A percentile compares a stretch with the other conserved stretches of the same genome.
phyloP scores from a whole-genome alignment of 2,329 filamentous ascomycete species.

The Ophiocordyceps sinensis region DNA sequence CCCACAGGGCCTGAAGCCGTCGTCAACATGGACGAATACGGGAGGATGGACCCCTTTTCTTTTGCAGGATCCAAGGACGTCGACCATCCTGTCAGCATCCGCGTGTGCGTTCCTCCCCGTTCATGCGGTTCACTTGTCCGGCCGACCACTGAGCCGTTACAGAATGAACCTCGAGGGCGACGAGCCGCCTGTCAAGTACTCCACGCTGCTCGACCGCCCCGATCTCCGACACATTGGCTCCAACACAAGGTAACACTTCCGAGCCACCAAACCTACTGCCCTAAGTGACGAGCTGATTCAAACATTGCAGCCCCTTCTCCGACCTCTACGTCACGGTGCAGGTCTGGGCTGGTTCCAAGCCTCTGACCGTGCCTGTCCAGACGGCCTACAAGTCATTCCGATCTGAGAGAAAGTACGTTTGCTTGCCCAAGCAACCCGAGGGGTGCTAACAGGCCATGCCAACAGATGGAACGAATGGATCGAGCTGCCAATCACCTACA shows the following conservation, averaged over 20 bases:
- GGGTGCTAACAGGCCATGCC: slow-evolving; percentile 1
- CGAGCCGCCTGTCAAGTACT: slow-evolving; percentile 30
- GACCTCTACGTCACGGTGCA: slow-evolving; percentile 90
- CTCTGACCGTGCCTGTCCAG: slow-evolving; percentile 79
- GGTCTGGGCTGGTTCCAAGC: slow-evolving; percentile 92
- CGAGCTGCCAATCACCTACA: slow-evolving; percentile 70
- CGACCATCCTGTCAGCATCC: slow-evolving; percentile 54
- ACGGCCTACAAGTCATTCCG: slow-evolving; percentile 90
- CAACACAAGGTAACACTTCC: slow-evolving; percentile 47
- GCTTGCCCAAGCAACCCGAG: background rate
- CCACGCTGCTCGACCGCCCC: slow-evolving; percentile 61
- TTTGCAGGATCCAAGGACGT: slow-evolving; percentile 84
- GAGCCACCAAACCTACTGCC: background rate
- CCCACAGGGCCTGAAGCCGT: slow-evolving; percentile 14
- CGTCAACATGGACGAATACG: slow-evolving; percentile 21
- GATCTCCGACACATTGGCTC: slow-evolving; percentile 80
- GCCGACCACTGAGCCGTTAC: background rate
- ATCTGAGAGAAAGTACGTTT: slow-evolving; percentile 42
- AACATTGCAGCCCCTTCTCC: slow-evolving; percentile 48
- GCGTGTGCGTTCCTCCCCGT: slow-evolving; percentile 34
- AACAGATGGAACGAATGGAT: slow-evolving; percentile 92
- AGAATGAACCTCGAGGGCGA: slow-evolving; percentile 35
- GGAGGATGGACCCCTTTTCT: slow-evolving; percentile 81
- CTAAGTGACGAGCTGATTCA: background rate
- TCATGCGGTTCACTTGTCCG: slow-evolving; percentile 10